Conservation (phyloP, 768 basidiomycete genomes). For the Lentinula aciculospora region DNA sequence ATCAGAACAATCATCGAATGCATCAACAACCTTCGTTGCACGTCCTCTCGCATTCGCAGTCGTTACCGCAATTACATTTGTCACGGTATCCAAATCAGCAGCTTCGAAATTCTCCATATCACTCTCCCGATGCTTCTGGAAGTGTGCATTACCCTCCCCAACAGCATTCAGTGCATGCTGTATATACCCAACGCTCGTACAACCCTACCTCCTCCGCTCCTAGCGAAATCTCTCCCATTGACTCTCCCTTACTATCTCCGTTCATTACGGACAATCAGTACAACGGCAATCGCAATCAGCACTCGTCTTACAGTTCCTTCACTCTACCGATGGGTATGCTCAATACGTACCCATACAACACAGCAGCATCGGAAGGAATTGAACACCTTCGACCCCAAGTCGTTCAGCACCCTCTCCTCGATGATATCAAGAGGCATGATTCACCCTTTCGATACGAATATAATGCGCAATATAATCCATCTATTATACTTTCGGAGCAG, state of each 20-base stretch:
- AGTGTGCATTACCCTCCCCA: not conserved
- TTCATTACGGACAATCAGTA: not conserved
- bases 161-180: not conserved
- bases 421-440: not conserved
- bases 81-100: not conserved
- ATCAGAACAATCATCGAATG: not conserved
- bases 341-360: not conserved
- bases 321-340: not conserved
- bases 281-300: not conserved
- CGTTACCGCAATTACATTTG: not conserved
- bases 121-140: not conserved
- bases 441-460: not conserved
- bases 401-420: not conserved
- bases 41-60: conserved; percentile 2
- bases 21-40: not conserved
- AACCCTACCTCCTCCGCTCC: not conserved
- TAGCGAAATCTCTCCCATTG: not conserved
- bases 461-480: not conserved
- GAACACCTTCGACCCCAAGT: not conserved
- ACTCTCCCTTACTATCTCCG: not conserved
- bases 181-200: not conserved
- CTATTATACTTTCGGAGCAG: not conserved
- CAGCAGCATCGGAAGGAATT: not conserved
- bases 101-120: not conserved
- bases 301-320: not conserved